Base-by-base conservation (phyloP, 768 basidiomycete species). In the Pleurotus sapidus region DNA sequence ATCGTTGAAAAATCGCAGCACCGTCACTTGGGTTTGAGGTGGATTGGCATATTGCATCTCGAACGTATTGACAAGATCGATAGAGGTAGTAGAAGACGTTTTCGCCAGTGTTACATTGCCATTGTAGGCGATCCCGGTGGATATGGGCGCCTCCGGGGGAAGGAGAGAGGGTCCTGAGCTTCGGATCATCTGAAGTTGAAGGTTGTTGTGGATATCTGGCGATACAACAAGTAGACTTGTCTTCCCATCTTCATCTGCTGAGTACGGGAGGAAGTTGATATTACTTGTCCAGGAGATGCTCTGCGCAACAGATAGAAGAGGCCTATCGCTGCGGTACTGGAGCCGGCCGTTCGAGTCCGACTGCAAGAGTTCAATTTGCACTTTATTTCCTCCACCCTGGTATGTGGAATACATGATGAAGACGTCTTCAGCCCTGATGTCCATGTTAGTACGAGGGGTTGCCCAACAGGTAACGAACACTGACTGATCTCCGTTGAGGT, bases 191-290 rank as follows among this genome's bases (percentile, higher is more conserved):
- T 51, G 49, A 7, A 51, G 49, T 17, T 38, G 49, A 0, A 51
- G 34, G 0, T n/a, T 34, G 6, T 27, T 27, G 4, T 39, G 6
- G 3, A n/a, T 5, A 2, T 37, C 49, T 6, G 34, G 56, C 5
- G 46, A 24, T 17, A 49, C 46, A 27, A 60, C 55, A 3, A 60
- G 24, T 7, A 60, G 18, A 30, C 59, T 60, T 11, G 59, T 60
- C 55, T 60, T 60, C 11, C 55, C 59, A 38, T 60, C 59, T n/a
- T 60, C 59, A 7, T 60, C 59, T 4, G 46, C 46, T 4, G 55
- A 45, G 34, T 56, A 60, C 14, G 59, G 59, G 27, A 60, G 27
- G 40, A 56, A 56, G 49, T 14, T 56, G 8, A 49, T 60, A n/a
- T 46, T 50, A n/a, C 50, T 25, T 1, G 55, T 49, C 59, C 59